Evolutionary conservation across 768 basidiomycete genomes (phyloP).

Genomic region (Termitomyces titanicus): DNA sequence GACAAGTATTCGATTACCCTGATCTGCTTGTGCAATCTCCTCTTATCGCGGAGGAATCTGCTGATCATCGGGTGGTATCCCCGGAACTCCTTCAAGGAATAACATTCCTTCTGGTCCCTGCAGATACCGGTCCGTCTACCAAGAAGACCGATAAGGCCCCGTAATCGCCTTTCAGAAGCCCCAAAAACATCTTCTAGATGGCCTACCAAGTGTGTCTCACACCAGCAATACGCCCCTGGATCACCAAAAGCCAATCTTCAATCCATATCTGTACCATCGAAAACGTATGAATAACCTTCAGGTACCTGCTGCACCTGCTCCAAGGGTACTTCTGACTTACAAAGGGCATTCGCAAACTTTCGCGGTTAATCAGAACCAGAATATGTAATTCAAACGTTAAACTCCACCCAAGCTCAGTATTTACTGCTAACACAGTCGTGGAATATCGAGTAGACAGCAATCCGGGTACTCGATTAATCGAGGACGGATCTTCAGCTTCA

Average conservation of each 20-base stretch:
- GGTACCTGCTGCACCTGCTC: background rate
- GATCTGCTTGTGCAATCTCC: background rate
- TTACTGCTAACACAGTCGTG: background rate
- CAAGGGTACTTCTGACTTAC: background rate
- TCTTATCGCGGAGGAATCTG: slow-evolving; percentile 1
- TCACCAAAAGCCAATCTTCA: background rate
- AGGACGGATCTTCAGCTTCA: too few relatives aligned
- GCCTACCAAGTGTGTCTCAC: background rate
- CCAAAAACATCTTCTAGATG: background rate
- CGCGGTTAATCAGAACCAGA: background rate
- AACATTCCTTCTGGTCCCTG: background rate
- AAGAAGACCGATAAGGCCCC: background rate
- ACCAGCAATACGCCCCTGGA: background rate
- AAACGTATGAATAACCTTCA: too few relatives aligned
- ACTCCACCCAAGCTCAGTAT: background rate
- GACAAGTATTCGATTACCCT: background rate
- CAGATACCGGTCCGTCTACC: background rate
- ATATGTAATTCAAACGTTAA: background rate
- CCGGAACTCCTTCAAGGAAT: background rate
- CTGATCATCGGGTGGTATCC: background rate
- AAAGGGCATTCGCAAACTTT: background rate
- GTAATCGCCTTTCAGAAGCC: background rate
- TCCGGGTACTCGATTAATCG: background rate
- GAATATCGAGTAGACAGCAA: background rate
- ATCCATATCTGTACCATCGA: background rate